These are phyloP conservation scores for Kodamaea kaohsiungensis DNA, from an alignment of 805 yeast genomes.

Conservation along the genomic window DNA sequence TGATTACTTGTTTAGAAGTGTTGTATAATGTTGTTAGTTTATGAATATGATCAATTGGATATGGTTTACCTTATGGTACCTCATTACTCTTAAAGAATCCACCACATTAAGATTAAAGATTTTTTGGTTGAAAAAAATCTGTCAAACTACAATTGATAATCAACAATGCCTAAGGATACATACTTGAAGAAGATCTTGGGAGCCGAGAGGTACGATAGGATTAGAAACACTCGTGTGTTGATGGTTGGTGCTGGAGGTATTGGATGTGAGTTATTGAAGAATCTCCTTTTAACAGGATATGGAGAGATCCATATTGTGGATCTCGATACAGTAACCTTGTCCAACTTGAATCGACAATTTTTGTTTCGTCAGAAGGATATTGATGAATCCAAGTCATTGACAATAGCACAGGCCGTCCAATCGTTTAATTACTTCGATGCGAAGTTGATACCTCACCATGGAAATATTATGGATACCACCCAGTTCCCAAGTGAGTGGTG, in stretches of 20 bases:
- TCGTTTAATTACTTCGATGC: conserved; percentile 62
- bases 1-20: no score
- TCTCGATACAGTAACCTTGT: conserved; percentile 89
- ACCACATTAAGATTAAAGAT: not conserved
- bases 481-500: conserved; percentile 75
- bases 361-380: conserved; percentile 87
- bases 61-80: not conserved
- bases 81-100: not conserved
- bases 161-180: conserved; percentile 29
- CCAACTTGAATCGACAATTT: conserved; percentile 92
- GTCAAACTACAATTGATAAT: not conserved
- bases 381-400: conserved; percentile 80
- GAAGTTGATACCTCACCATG: conserved; percentile 75
- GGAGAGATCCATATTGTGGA: conserved; percentile 93
- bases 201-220: conserved; percentile 24
- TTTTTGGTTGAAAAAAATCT: not conserved
- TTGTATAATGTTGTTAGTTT: no score
- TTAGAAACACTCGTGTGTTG: conserved; percentile 55
- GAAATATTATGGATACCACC: conserved; percentile 78
- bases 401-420: conserved; percentile 82
- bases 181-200: conserved; percentile 50
- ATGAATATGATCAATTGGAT: not conserved
- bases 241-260: conserved; percentile 97
- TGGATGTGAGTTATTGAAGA: conserved; percentile 88
- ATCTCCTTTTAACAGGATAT: conserved; percentile 73